These are phyloP conservation scores for Alternaria triticimaculans DNA, from an alignment of 2,329 filamentous ascomycete species.

Conservation along the genomic window DNA sequence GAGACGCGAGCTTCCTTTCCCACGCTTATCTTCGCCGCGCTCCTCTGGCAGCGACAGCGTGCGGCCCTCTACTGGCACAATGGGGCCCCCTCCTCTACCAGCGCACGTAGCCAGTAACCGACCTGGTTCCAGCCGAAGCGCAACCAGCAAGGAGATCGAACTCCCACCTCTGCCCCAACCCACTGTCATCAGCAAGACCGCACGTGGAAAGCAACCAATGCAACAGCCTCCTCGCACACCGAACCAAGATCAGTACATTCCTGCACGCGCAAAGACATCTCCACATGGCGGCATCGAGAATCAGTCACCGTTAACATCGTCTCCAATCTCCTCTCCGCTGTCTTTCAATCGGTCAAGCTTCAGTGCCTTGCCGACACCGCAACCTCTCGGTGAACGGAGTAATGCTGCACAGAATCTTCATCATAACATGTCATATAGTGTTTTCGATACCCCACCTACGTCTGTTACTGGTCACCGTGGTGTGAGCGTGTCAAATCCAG, in stretches of 20 bases:
- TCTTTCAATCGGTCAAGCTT: slow-evolving; percentile 10
- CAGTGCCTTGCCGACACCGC: slow-evolving; percentile 23
- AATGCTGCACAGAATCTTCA: slow-evolving; percentile 10
- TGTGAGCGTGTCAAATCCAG: not conserved
- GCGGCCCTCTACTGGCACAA: slow-evolving; percentile 27
- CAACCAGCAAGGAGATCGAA: slow-evolving; percentile 24
- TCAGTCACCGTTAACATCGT: slow-evolving; percentile 9
- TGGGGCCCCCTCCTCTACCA: slow-evolving; percentile 47
- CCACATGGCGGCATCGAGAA: slow-evolving; percentile 10
- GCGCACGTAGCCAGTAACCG: slow-evolving; percentile 20
- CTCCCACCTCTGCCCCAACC: slow-evolving; percentile 48
- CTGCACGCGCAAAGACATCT: not conserved
- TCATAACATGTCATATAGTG: not conserved
- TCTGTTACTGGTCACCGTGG: slow-evolving; percentile 1
- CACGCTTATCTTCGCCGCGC: slow-evolving; percentile 37
- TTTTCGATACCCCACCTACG: slow-evolving; percentile 12
- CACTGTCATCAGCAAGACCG: slow-evolving; percentile 29
- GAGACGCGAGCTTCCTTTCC: slow-evolving; percentile 51
- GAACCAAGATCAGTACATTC: slow-evolving; percentile 4
- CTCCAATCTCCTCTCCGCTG: slow-evolving; percentile 17
- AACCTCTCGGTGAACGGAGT: slow-evolving; percentile 24
- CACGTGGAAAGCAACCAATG: slow-evolving; percentile 4
- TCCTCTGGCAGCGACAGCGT: slow-evolving; percentile 33
- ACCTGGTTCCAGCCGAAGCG: slow-evolving; percentile 25
- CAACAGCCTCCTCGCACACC: slow-evolving; percentile 12